Evolutionary conservation across 352 stramenopile species (phyloP).

Genomic region (Globisporangium abappressorium): DNA sequence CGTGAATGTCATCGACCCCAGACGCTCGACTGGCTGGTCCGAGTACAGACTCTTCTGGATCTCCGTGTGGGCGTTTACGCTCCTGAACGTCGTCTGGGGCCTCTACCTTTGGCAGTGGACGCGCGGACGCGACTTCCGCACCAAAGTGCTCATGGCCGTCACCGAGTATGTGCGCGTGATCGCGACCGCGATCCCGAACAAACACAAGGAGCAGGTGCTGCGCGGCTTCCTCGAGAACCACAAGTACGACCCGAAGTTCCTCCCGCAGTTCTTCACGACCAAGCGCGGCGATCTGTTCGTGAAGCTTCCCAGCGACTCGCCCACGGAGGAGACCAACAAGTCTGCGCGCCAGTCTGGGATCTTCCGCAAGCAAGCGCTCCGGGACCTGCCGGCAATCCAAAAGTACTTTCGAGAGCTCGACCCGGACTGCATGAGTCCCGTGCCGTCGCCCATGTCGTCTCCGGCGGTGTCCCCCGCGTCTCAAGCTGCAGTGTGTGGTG

Average conservation of each 20-base stretch:
- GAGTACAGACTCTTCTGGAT: constrained; percentile 18
- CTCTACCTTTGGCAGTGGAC: background rate
- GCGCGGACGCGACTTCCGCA: background rate
- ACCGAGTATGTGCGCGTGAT: constrained; percentile 9
- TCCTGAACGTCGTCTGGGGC: constrained; percentile 26
- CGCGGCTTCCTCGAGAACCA: constrained; percentile 12
- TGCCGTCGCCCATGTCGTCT: constrained; percentile 1
- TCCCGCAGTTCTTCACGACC: constrained; percentile 15
- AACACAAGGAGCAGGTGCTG: constrained; percentile 16
- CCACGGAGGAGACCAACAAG: constrained; percentile 6
- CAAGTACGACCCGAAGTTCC: background rate
- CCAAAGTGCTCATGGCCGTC: constrained; percentile 3
- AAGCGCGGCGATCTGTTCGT: constrained; percentile 16
- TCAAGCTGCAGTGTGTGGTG: background rate
- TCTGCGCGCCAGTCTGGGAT: constrained; percentile 1
- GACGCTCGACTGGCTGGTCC: background rate
- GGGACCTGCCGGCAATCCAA: constrained; percentile 13
- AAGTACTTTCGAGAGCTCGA: constrained; percentile 14
- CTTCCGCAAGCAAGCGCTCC: constrained; percentile 7
- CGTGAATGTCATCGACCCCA: constrained; percentile 3
- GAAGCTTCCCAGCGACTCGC: constrained; percentile 19
- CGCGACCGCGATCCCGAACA: constrained; percentile 14
- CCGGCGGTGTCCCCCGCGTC: background rate
- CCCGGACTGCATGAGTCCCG: background rate
- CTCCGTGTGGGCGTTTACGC: constrained; percentile 23